A percentile compares a stretch with the other conserved stretches of the same genome.
Conservation (phyloP, 2,329 filamentous ascomycete genomes). For the Stagonosporopsis vannaccii region DNA sequence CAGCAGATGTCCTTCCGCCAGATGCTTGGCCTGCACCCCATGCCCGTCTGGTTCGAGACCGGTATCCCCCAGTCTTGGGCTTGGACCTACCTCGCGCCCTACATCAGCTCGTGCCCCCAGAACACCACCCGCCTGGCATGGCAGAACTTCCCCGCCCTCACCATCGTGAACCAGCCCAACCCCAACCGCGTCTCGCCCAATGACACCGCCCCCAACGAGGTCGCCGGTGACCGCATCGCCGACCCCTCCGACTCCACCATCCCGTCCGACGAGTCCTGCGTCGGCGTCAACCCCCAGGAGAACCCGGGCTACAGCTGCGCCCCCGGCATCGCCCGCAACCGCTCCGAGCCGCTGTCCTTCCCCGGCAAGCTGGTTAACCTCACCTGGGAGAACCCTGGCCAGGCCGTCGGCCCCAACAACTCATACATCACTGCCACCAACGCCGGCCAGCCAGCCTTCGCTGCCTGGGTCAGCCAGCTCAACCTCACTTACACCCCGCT, state of each 20-base stretch:
- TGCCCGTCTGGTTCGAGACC: constrained; percentile 82
- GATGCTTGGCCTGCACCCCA: constrained; percentile 79
- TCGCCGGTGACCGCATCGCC: constrained; percentile 65
- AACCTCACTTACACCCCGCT: constrained; percentile 60
- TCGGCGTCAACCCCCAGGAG: constrained; percentile 62
- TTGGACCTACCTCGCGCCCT: constrained; percentile 82
- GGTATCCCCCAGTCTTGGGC: constrained; percentile 85
- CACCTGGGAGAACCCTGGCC: constrained; percentile 74
- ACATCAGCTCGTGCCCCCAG: constrained; percentile 77
- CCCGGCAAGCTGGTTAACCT: constrained; percentile 76
- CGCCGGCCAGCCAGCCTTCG: constrained; percentile 69
- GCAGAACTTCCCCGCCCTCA: constrained; percentile 82
- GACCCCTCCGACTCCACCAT: constrained; percentile 61
- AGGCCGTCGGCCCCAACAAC: constrained; percentile 78
- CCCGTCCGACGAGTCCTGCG: constrained; percentile 60
- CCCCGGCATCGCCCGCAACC: constrained; percentile 72
- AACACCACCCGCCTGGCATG: constrained; percentile 78
- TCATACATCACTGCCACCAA: constrained; percentile 72
- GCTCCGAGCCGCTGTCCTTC: constrained; percentile 74
- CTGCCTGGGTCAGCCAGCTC: constrained; percentile 79
- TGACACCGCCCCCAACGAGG: constrained; percentile 68
- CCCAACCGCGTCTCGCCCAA: constrained; percentile 71
- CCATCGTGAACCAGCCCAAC: constrained; percentile 79
- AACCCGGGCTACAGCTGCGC: constrained; percentile 65
- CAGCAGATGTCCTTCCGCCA: constrained; percentile 88